phyloP scores from a whole-genome alignment of 1,284 basidiomycete genomes.

The Sanghuangporus weigelae region DNA sequence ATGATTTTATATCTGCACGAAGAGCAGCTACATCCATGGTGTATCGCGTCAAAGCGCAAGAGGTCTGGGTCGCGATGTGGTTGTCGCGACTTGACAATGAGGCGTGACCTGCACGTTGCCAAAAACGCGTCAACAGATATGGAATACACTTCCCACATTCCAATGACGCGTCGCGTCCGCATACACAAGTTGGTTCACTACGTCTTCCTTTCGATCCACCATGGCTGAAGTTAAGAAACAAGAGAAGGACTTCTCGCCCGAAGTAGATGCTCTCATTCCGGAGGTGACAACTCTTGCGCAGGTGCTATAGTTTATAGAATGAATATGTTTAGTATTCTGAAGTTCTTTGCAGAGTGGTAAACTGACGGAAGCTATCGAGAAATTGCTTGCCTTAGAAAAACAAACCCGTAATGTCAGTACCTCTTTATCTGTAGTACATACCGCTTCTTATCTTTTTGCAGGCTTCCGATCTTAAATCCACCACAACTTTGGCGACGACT shows the following conservation, averaged over 20 bases:
- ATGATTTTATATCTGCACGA: conserved; percentile 73
- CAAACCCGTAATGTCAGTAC: conserved; percentile 86
- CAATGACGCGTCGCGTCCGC: conserved; percentile 16
- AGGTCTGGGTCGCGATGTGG: background rate
- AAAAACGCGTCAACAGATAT: background rate
- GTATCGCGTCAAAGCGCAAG: background rate
- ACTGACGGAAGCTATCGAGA: conserved; percentile 84
- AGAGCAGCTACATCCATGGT: conserved; percentile 46
- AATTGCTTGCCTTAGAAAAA: conserved; percentile 88
- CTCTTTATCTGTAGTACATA: background rate
- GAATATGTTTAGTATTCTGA: conserved; percentile 1
- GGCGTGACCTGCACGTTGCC: background rate
- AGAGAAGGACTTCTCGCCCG: conserved; percentile 69
- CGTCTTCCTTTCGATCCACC: conserved; percentile 21
- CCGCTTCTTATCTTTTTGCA: conserved; percentile 30
- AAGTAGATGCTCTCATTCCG: conserved; percentile 60
- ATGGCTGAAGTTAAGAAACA: conserved; percentile 80
- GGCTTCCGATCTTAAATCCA: conserved; percentile 92
- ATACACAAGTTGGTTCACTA: conserved; percentile 24
- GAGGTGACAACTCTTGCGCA: conserved; percentile 50
- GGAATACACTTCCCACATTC: background rate
- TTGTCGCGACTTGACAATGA: background rate
- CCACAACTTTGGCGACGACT: conserved; percentile 78
- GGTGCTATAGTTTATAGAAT: conserved; percentile 33
- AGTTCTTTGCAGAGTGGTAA: conserved; percentile 54